Conservation (phyloP, 495 filamentous ascomycete genomes). For the Neurospora sp. region DNA sequence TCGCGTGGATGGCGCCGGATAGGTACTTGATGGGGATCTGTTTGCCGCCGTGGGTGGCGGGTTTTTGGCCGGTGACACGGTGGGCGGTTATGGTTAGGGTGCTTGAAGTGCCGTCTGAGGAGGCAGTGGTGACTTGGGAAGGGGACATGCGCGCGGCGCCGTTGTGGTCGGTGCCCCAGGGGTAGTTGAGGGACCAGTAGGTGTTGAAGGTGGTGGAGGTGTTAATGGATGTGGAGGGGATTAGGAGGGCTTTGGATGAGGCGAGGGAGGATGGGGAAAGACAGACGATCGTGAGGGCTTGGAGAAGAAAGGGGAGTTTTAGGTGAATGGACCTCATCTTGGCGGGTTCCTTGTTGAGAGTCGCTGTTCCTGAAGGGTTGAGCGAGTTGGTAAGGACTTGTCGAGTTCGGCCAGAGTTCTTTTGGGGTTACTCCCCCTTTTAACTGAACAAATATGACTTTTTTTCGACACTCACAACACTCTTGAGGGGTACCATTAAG, state of each 20-base stretch:
- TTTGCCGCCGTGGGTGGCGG: slow-evolving; percentile 35
- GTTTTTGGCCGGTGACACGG: slow-evolving; percentile 31
- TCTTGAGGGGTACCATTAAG: neutral
- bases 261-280: slow-evolving; percentile 2
- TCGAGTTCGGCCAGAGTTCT: neutral
- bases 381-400: neutral
- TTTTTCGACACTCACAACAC: neutral
- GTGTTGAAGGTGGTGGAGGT: slow-evolving; percentile 31
- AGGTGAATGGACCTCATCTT: neutral
- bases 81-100: slow-evolving; percentile 38
- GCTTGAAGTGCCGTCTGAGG: slow-evolving; percentile 8
- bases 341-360: neutral
- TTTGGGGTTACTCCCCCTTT: neutral
- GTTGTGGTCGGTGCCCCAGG: slow-evolving; percentile 40
- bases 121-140: slow-evolving; percentile 24
- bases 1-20: slow-evolving; percentile 38
- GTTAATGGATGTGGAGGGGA: slow-evolving; percentile 45
- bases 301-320: neutral
- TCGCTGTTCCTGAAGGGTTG: neutral
- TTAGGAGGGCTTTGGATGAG: slow-evolving; percentile 32
- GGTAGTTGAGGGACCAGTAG: slow-evolving; percentile 46
- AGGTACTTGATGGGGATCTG: slow-evolving; percentile 45
- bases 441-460: neutral
- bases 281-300: neutral
- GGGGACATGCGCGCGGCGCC: slow-evolving; percentile 48